phyloP scores from a whole-genome alignment of 148 eudicot genomes.

The Pouteria glomerata region DNA sequence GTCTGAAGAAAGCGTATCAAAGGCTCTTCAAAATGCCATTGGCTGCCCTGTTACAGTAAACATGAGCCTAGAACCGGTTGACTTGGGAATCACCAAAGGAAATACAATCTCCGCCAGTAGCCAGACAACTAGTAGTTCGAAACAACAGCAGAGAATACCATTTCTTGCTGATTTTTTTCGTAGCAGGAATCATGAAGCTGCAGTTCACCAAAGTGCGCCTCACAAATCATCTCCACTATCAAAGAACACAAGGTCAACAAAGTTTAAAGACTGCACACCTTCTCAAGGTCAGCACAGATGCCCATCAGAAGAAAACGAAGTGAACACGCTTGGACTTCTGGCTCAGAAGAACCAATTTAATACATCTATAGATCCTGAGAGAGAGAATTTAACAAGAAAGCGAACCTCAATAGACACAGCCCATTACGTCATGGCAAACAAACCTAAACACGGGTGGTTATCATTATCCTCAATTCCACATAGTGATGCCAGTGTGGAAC shows the following conservation, averaged over 20 bases:
- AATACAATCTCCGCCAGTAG: not conserved
- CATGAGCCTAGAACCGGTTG: slow-evolving; percentile 21
- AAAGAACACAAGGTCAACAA: not conserved
- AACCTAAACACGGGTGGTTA: slow-evolving; percentile 10
- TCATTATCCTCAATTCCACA: slow-evolving; percentile 20
- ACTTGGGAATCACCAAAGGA: not conserved
- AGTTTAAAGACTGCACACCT: not conserved
- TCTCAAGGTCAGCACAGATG: not conserved
- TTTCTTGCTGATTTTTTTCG: slow-evolving; percentile 6
- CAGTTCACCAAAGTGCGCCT: not conserved
- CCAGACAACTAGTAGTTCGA: not conserved
- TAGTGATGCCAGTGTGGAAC: slow-evolving; percentile 21
- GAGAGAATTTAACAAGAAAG: slow-evolving; percentile 2
- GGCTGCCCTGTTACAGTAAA: slow-evolving; percentile 19
- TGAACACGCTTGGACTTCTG: slow-evolving; percentile 6
- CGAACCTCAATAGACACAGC: not conserved
- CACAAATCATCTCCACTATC: slow-evolving; percentile 7
- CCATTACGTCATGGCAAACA: not conserved
- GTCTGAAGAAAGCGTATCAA: slow-evolving; percentile 16
- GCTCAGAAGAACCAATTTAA: slow-evolving; percentile 7
- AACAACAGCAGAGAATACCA: slow-evolving; percentile 4
- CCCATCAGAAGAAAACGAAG: slow-evolving; percentile 7
- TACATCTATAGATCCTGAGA: slow-evolving; percentile 1
- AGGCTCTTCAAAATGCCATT: slow-evolving; percentile 13
- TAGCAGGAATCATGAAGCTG: slow-evolving; percentile 10